A percentile compares a stretch with the other conserved stretches of the same genome.
phyloP scores from a whole-genome alignment of 257 asterid species.

The Gynochthodes officinalis region DNA sequence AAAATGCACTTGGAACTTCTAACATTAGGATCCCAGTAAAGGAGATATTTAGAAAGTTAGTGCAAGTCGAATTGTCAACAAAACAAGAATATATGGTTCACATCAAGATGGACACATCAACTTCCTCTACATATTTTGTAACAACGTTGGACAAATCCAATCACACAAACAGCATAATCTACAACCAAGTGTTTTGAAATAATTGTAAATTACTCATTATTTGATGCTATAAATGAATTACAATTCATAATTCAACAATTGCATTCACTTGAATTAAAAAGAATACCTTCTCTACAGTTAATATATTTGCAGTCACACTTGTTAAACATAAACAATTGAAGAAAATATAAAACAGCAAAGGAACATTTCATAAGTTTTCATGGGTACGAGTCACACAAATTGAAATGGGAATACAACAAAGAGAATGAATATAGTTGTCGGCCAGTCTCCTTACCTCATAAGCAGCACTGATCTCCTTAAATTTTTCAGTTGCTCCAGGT shows the following conservation, averaged over 20 bases:
- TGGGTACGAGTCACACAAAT: background rate
- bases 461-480: slow-evolving; percentile 96
- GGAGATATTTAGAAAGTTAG: too few relatives aligned
- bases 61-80: background rate
- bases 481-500: slow-evolving; percentile 93
- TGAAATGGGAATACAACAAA: background rate
- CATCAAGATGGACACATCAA: background rate
- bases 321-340: background rate
- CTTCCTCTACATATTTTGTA: background rate
- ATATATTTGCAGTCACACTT: background rate
- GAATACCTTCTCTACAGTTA: background rate
- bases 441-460: slow-evolving; percentile 71
- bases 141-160: background rate
- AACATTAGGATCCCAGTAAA: background rate
- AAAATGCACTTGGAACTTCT: background rate
- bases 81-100: background rate
- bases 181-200: background rate
- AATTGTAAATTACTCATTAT: background rate
- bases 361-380: background rate
- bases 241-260: background rate
- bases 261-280: background rate
- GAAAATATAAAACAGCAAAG: background rate
- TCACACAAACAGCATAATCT: background rate
- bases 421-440: slow-evolving; percentile 11
- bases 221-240: background rate